Conservation (phyloP, 352 stramenopile genomes). For the Globisporangium lucens region DNA sequence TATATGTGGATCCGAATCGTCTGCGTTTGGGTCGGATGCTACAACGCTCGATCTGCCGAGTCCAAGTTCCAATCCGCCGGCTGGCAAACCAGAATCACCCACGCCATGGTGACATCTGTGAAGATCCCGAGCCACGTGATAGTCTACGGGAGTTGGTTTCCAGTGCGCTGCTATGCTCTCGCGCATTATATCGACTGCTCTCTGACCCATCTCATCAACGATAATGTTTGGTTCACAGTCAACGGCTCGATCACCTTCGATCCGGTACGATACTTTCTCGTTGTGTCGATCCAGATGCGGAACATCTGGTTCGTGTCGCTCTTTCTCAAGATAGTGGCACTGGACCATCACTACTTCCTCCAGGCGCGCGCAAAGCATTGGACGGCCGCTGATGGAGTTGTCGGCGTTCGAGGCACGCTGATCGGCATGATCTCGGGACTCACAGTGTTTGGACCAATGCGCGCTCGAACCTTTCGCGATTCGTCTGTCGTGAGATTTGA, state of each 20-base stretch:
- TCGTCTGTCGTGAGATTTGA: conserved; percentile 4
- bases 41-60: conserved; percentile 18
- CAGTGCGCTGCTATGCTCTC: conserved; percentile 23
- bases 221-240: conserved; percentile 21
- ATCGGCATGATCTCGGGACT: conserved; percentile 24
- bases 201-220: conserved; percentile 22
- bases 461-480: conserved; percentile 9
- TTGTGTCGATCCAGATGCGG: conserved; percentile 34
- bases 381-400: conserved; percentile 15
- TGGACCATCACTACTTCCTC: conserved; percentile 10
- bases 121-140: conserved; percentile 30
- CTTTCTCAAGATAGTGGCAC: conserved; percentile 14
- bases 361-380: conserved; percentile 10
- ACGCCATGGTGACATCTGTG: conserved; percentile 13
- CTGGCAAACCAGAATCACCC: conserved; percentile 2
- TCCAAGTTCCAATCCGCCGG: background rate
- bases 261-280: conserved; percentile 18
- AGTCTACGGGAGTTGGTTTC: conserved; percentile 35
- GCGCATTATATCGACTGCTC: conserved; percentile 29
- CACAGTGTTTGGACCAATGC: conserved; percentile 20
- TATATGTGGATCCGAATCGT: conserved; percentile 51
- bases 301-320: conserved; percentile 38
- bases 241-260: conserved; percentile 24
- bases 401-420: conserved; percentile 20
- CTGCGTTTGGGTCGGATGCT: conserved; percentile 23